Evolutionary conservation across 2,329 filamentous ascomycete species (phyloP).

Genomic region (Ambrosiella beaveri): DNA sequence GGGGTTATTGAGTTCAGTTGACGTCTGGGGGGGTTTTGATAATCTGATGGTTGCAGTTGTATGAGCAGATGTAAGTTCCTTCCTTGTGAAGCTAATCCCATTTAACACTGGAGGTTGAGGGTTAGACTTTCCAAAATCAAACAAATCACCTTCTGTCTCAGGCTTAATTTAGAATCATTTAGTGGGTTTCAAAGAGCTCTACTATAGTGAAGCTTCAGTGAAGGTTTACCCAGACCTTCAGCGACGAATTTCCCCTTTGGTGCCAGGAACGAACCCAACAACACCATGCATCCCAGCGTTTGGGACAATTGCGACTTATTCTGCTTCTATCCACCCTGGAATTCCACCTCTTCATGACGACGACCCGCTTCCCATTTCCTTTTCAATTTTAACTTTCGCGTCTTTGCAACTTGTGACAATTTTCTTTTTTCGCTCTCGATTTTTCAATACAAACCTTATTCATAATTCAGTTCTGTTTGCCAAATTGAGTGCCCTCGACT

Average conservation of each 20-base stretch:
- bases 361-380: constrained; percentile 12
- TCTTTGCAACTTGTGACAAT: not conserved
- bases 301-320: constrained; percentile 6
- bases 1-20: no score
- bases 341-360: constrained; percentile 4
- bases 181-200: not conserved
- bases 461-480: not conserved
- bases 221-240: not conserved
- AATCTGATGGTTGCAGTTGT: no score
- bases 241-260: not conserved
- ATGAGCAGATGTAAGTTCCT: not conserved
- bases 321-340: constrained; percentile 8
- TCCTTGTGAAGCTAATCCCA: not conserved
- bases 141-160: not conserved
- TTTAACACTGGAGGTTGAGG: not conserved
- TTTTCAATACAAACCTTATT: not conserved
- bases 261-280: not conserved
- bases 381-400: constrained; percentile 4
- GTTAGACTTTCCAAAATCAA: not conserved
- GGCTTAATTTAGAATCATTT: not conserved
- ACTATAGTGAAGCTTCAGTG: not conserved
- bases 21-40: no score
- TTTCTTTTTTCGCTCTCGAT: not conserved
- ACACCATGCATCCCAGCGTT: not conserved
- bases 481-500: not conserved